phyloP scores from a whole-genome alignment of 108 stramenopile species.

The Cyclotella cryptica region DNA sequence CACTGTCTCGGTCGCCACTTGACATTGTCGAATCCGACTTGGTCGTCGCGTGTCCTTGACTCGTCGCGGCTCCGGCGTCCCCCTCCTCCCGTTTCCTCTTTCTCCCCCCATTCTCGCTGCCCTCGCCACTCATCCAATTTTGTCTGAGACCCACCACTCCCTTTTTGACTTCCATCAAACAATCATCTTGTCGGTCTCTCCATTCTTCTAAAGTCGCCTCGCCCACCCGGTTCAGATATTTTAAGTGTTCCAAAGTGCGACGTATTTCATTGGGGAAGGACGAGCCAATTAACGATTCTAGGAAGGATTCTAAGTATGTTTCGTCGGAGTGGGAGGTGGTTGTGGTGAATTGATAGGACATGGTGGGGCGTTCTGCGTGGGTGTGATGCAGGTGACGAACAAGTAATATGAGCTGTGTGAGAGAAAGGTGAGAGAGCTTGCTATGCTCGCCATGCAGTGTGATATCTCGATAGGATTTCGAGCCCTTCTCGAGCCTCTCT shows the following conservation, averaged over 20 bases:
- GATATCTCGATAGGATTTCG: too few species aligned
- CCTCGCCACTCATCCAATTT: not conserved
- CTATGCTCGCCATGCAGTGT: too few species aligned
- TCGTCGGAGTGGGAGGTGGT: constrained; percentile 62
- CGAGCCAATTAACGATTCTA: constrained; percentile 62
- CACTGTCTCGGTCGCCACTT: not conserved
- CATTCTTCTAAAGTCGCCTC: constrained; percentile 24
- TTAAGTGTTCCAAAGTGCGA: constrained; percentile 75
- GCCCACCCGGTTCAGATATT: constrained; percentile 56
- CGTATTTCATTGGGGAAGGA: constrained; percentile 73
- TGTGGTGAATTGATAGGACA: constrained; percentile 23
- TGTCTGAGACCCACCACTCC: constrained; percentile 15
- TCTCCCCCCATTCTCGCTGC: not conserved
- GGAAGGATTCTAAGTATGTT: constrained; percentile 82
- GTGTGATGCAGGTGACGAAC: too few species aligned
- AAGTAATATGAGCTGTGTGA: too few species aligned
- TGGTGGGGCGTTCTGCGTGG: not conserved
- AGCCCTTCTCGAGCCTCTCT: too few species aligned
- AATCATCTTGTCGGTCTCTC: constrained; percentile 36
- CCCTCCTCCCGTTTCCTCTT: not conserved
- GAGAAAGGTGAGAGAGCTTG: too few species aligned
- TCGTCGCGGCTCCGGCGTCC: not conserved
- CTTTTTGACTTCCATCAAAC: constrained; percentile 29
- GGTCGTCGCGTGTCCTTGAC: not conserved
- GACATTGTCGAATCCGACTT: not conserved